A percentile compares a stretch with the other conserved stretches of the same genome.
phyloP scores from a whole-genome alignment of 148 eudicot species.

The Persicaria maculosa region DNA sequence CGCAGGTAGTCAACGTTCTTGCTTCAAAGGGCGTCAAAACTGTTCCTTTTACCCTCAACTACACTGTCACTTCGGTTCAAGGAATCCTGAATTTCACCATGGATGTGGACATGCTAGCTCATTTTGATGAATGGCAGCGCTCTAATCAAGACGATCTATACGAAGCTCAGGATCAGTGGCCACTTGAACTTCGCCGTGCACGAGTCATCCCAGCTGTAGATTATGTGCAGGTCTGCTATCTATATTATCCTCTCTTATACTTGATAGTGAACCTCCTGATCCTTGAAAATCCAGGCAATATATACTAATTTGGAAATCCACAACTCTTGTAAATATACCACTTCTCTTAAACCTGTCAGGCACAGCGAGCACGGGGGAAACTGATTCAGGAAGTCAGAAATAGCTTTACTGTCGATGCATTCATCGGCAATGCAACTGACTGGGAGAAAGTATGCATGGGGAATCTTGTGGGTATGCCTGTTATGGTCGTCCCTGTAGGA shows the following conservation, averaged over 20 bases:
- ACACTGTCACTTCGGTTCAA: constrained; percentile 74
- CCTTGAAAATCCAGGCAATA: not conserved
- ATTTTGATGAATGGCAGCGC: constrained; percentile 93
- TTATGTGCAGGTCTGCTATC: constrained; percentile 53
- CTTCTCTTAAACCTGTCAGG: constrained; percentile 29
- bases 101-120: constrained; percentile 91
- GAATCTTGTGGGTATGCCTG: constrained; percentile 90
- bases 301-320: no score
- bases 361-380: constrained; percentile 80
- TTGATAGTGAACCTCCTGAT: no score
- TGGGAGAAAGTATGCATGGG: constrained; percentile 87
- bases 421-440: constrained; percentile 70
- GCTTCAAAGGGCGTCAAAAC: constrained; percentile 74
- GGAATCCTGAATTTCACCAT: constrained; percentile 81
- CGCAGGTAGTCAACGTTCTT: constrained; percentile 67
- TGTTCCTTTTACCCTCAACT: constrained; percentile 78
- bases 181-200: constrained; percentile 73
- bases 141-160: constrained; percentile 51
- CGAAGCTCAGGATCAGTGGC: constrained; percentile 99
- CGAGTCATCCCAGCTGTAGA: constrained; percentile 84
- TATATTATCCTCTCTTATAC: not conserved
- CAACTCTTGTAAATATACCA: not conserved
- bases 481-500: constrained; percentile 68
- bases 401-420: constrained; percentile 68
- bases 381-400: constrained; percentile 59